These are phyloP conservation scores for Pseudogymnoascus destructans DNA, from an alignment of 2,329 filamentous ascomycete genomes.

Conservation along the genomic window DNA sequence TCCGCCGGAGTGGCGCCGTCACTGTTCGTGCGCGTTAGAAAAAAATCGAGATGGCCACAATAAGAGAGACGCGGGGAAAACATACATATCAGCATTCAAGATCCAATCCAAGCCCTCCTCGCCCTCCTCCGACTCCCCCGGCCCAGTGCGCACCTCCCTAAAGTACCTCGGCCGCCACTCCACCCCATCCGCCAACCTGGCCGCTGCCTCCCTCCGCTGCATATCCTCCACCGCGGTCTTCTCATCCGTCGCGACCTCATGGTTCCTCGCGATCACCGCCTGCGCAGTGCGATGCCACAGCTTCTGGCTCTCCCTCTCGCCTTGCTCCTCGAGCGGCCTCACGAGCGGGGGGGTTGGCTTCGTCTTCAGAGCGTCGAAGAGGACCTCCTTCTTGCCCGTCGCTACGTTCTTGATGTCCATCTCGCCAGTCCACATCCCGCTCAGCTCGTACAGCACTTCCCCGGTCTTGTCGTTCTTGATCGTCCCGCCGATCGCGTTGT, in stretches of 20 bases:
- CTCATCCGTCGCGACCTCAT: conserved; percentile 80
- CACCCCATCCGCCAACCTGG: conserved; percentile 60
- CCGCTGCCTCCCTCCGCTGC: conserved; percentile 78
- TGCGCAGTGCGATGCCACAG: conserved; percentile 73
- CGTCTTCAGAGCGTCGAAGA: conserved; percentile 75
- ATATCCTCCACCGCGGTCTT: conserved; percentile 93
- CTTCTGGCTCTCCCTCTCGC: conserved; percentile 76
- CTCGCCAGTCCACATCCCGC: conserved; percentile 84
- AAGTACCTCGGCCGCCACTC: conserved; percentile 88
- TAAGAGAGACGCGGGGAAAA: conserved; percentile 11
- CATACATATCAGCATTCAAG: conserved; percentile 73
- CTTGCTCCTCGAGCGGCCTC: conserved; percentile 73
- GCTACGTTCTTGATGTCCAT: conserved; percentile 85
- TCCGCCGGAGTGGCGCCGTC: conserved; percentile 53
- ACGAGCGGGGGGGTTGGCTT: conserved; percentile 62
- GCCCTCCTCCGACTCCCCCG: conserved; percentile 60
- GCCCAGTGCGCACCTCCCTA: conserved; percentile 56
- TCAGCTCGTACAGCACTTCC: conserved; percentile 80
- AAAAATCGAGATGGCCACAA: not conserved
- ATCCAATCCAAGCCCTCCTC: conserved; percentile 93
- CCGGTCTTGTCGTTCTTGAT: conserved; percentile 83
- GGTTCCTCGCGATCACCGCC: conserved; percentile 74
- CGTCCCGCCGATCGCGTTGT: conserved; percentile 85
- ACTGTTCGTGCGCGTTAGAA: conserved; percentile 27
- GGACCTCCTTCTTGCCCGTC: conserved; percentile 78